Evolutionary conservation across 116 monocot genomes (phyloP).

Genomic region (Zostera marina): DNA sequence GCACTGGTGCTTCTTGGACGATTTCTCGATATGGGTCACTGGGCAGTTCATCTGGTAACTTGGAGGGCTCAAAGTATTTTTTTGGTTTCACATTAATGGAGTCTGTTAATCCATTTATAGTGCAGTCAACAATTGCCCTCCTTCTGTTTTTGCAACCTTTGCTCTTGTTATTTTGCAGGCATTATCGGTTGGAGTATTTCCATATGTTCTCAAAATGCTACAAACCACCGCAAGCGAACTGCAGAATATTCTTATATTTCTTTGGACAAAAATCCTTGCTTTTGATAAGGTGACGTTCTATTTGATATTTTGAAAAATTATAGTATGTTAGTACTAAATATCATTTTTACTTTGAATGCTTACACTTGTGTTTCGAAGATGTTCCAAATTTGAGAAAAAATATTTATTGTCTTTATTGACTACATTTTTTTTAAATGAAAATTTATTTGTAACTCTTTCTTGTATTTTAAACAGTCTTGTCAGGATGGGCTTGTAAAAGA

Average conservation of each 20-base stretch:
- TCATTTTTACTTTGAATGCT: too few species aligned
- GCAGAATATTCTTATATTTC: conserved; percentile 86
- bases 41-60: conserved; percentile 92
- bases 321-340: too few species aligned
- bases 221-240: conserved; percentile 87
- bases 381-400: too few species aligned
- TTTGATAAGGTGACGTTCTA: conserved; percentile 71
- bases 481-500: conserved; percentile 98
- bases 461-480: conserved; percentile 48
- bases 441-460: not conserved
- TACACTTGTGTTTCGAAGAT: too few species aligned
- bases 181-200: conserved; percentile 89
- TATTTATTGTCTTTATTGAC: not conserved
- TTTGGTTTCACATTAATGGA: not conserved
- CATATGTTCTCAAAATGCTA: conserved; percentile 85
- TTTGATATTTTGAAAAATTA: not conserved
- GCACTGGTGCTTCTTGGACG: conserved; percentile 93
- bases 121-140: not conserved
- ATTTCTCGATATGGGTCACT: conserved; percentile 97
- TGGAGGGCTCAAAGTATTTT: not conserved
- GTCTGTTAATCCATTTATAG: conserved; percentile 1
- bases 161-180: conserved; percentile 32
- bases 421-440: not conserved
- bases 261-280: conserved; percentile 97
- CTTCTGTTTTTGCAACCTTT: conserved; percentile 1